phyloP scores from a whole-genome alignment of 2,329 filamentous ascomycete species.

The Paecilomyces variotii region DNA sequence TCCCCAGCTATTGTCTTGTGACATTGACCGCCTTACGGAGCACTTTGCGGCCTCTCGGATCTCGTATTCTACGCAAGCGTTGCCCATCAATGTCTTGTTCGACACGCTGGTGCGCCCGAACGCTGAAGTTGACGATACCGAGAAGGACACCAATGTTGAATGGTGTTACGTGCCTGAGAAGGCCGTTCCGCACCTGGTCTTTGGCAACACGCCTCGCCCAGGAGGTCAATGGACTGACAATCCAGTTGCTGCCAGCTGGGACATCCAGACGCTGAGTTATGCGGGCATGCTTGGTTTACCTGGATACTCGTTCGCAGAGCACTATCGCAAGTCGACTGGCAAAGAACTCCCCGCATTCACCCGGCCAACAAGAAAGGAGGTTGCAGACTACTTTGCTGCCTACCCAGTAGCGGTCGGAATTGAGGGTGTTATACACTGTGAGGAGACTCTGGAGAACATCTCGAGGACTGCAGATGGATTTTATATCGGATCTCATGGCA shows the following conservation, averaged over 20 bases:
- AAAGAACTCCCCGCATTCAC: slow-evolving; percentile 43
- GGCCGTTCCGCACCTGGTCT: slow-evolving; percentile 45
- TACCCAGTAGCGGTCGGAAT: slow-evolving; percentile 50
- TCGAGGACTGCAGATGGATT: slow-evolving; percentile 41
- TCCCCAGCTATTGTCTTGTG: slow-evolving; percentile 40
- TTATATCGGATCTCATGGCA: slow-evolving; percentile 42
- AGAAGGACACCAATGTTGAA: slow-evolving; percentile 42
- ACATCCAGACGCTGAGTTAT: slow-evolving; percentile 55
- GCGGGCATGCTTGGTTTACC: slow-evolving; percentile 55
- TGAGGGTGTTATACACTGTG: slow-evolving; percentile 38
- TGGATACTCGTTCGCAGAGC: slow-evolving; percentile 49
- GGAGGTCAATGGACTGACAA: slow-evolving; percentile 56
- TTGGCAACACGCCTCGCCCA: slow-evolving; percentile 43
- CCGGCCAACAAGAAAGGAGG: slow-evolving; percentile 46
- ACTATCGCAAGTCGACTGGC: slow-evolving; percentile 38
- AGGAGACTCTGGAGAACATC: slow-evolving; percentile 35
- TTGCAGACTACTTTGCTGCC: slow-evolving; percentile 47
- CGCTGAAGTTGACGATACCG: slow-evolving; percentile 49
- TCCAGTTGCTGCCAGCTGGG: slow-evolving; percentile 43
- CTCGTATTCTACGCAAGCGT: slow-evolving; percentile 54
- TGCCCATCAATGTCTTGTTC: slow-evolving; percentile 52
- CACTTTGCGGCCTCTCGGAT: slow-evolving; percentile 51
- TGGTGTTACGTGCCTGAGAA: slow-evolving; percentile 47
- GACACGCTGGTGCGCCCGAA: slow-evolving; percentile 53
- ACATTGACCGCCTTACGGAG: slow-evolving; percentile 44